A percentile compares a stretch with the other conserved stretches of the same genome.
Evolutionary conservation across 179 eudicot species (phyloP).

Genomic region (Heliamphora pulchella): DNA sequence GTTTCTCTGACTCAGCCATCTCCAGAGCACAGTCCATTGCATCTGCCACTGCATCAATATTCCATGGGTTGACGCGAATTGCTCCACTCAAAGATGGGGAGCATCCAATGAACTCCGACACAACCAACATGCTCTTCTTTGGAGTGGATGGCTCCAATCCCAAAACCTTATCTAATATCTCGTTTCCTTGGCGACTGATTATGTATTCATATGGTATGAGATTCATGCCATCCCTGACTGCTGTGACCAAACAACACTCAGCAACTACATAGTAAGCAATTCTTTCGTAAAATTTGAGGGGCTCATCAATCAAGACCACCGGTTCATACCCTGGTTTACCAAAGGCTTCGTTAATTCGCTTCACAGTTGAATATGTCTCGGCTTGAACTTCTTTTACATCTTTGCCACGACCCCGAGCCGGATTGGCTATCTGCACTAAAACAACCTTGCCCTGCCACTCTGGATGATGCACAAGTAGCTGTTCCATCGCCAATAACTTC

Average conservation of each 20-base stretch:
- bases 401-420: slow-evolving; percentile 61
- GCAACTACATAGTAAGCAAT: slow-evolving; percentile 65
- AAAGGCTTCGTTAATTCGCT: slow-evolving; percentile 47
- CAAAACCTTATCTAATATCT: slow-evolving; percentile 37
- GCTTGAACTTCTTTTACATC: slow-evolving; percentile 52
- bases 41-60: slow-evolving; percentile 56
- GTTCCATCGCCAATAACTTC: slow-evolving; percentile 66
- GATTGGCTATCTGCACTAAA: slow-evolving; percentile 53
- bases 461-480: slow-evolving; percentile 47
- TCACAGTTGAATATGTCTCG: slow-evolving; percentile 41
- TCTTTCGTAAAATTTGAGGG: slow-evolving; percentile 51
- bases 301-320: slow-evolving; percentile 42
- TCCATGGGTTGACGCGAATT: slow-evolving; percentile 68
- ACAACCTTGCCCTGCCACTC: slow-evolving; percentile 44
- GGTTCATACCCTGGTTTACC: slow-evolving; percentile 52
- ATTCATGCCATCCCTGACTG: slow-evolving; percentile 75
- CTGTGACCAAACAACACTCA: slow-evolving; percentile 67
- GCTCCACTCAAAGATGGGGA: slow-evolving; percentile 76
- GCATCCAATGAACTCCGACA: slow-evolving; percentile 69
- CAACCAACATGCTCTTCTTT: slow-evolving; percentile 69
- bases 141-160: slow-evolving; percentile 35
- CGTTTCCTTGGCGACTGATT: slow-evolving; percentile 56
- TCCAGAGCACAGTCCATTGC: slow-evolving; percentile 52
- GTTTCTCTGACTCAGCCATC: slow-evolving; percentile 47
- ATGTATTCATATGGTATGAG: slow-evolving; percentile 71